Conservation (phyloP, 768 basidiomycete genomes). For the Kockovaella imperatae region DNA sequence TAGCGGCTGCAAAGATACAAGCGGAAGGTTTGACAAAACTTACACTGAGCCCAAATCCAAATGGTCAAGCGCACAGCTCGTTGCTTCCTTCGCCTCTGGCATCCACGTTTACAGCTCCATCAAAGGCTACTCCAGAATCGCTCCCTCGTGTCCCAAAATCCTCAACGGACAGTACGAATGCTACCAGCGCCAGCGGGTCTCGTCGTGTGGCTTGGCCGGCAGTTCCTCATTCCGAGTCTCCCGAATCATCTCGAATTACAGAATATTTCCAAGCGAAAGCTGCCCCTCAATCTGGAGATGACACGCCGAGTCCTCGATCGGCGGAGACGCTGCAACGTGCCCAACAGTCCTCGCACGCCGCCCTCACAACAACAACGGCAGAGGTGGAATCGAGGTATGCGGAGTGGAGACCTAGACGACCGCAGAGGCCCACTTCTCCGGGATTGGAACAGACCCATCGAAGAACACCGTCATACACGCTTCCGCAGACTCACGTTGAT, state of each 20-base stretch:
- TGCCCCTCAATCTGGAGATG: background rate
- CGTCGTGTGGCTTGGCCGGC: constrained; percentile 29
- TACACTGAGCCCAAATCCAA: background rate
- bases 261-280: constrained; percentile 5
- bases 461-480: constrained; percentile 13
- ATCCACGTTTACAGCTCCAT: background rate
- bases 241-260: constrained; percentile 7
- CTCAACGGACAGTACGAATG: background rate
- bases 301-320: constrained; percentile 19
- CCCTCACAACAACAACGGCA: no score
- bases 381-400: no score
- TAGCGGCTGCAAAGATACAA: constrained; percentile 6
- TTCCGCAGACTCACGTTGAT: constrained; percentile 10
- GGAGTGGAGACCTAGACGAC: constrained; percentile 35
- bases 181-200: background rate
- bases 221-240: constrained; percentile 19
- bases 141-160: background rate
- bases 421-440: constrained; percentile 35
- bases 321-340: constrained; percentile 36
- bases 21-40: constrained; percentile 6
- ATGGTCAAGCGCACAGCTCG: no score
- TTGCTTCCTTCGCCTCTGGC: background rate
- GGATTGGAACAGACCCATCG: constrained; percentile 19
- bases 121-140: background rate
- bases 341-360: constrained; percentile 14